Conservation (phyloP, 805 yeast species). For the Ogataea paraovalis region DNA sequence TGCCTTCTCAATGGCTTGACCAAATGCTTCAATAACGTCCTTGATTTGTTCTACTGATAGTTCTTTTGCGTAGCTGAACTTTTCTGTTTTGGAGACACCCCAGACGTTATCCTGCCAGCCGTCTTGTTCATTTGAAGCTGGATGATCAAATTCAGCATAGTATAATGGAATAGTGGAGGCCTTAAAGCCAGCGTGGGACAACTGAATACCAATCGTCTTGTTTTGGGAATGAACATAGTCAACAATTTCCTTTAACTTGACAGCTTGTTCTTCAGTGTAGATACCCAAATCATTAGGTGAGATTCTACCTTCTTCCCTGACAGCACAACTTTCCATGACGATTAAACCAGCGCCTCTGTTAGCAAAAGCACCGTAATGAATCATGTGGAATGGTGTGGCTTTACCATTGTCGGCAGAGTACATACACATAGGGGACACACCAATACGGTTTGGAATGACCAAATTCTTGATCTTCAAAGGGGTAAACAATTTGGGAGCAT, state of each 20-base stretch:
- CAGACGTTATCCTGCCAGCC: conserved; percentile 43
- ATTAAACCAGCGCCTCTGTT: conserved; percentile 47
- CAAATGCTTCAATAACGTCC: conserved; percentile 38
- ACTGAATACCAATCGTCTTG: conserved; percentile 46
- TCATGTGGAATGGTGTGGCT: conserved; percentile 43
- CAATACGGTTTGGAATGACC: conserved; percentile 46
- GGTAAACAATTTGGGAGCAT: conserved; percentile 37
- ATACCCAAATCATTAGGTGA: conserved; percentile 37
- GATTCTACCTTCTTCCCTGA: conserved; percentile 17
- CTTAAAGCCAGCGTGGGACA: conserved; percentile 55
- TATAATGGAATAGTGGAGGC: conserved; percentile 18
- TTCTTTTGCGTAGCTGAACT: conserved; percentile 34
- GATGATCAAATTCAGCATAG: conserved; percentile 25
- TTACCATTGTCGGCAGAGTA: conserved; percentile 42
- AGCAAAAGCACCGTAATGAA: conserved; percentile 47
- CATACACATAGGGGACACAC: conserved; percentile 55
- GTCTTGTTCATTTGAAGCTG: conserved; percentile 31
- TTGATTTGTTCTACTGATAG: conserved; percentile 40
- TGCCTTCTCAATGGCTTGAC: conserved; percentile 46
- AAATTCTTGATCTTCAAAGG: conserved; percentile 40
- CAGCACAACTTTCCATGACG: conserved; percentile 39
- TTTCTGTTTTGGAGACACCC: conserved; percentile 38
- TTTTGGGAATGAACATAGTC: conserved; percentile 44
- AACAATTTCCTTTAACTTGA: conserved; percentile 35
- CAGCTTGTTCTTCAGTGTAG: conserved; percentile 48